Base-by-base conservation (phyloP, 1,139 yeast genomes). In the Debaryomyces psychrophilus region DNA sequence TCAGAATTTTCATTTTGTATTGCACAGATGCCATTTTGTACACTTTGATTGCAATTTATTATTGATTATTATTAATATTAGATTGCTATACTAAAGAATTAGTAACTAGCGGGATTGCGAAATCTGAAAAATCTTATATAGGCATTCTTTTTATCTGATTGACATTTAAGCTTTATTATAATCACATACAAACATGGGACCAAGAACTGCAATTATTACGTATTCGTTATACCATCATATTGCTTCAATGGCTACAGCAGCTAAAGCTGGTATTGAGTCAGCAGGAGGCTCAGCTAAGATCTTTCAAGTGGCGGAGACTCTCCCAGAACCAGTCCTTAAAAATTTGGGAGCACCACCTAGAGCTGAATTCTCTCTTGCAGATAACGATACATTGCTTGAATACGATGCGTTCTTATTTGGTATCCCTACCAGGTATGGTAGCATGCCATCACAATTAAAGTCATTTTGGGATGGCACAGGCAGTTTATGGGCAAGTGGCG, bases 331-430 rank as follows among this genome's bases (percentile, higher is more conserved):
- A 2, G 61, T 68, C 27, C 65, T 69, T 57, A 49, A 56, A 28
- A 44, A 48, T 46, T 48, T 70, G 60, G 62, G 65, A 48, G 74
- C 74, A 31, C 69, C 73, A 15, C 53, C 65, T 18, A 67, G 59
- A 58, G 64, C 67, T 37, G 61, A 61, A 49, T 61, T 61, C 59
- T 73, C 73, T 46, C 57, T 62, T 52, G 73, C 70, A 34, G 57
- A 65, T 31, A 48, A 57, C 41, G 68, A 66, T 22, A 66, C 71
- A 29, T 65, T 70, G 55, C 57, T 57, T 23, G 50, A 58, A 43
- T 69, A 67, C 59, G 73, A 70, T 54, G 73, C 71, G 12, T 69
- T 67, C 54, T 52, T 70, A 49, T 67, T 70, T 48, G 76, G 76
- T 47, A 55, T 69, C 38, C 74, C 76, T 39, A 69, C 76, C 51